phyloP scores from a whole-genome alignment of 306 rosid species.

The Lathyrus sativus region DNA sequence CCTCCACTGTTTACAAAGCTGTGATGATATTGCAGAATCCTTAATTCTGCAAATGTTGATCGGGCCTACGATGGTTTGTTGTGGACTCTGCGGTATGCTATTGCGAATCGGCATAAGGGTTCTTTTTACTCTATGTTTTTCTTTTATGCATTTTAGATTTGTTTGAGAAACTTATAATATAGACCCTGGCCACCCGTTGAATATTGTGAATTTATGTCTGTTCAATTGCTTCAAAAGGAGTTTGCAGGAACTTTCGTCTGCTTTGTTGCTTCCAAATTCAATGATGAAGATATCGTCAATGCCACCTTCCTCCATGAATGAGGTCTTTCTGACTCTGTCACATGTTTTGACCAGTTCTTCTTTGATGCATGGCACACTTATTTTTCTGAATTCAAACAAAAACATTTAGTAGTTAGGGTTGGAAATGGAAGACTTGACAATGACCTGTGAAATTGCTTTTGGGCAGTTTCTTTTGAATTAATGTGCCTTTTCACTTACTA shows the following conservation, averaged over 20 bases:
- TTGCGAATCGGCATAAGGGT: conserved; percentile 27
- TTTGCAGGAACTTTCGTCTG: conserved; percentile 82
- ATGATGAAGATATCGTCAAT: conserved; percentile 43
- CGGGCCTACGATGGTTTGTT: conserved; percentile 80
- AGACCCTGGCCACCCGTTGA: conserved; percentile 26
- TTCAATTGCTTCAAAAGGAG: conserved; percentile 61
- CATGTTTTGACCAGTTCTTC: conserved; percentile 24
- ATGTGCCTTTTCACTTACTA: conserved; percentile 10
- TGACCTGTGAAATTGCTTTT: conserved; percentile 7
- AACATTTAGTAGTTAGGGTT: conserved; percentile 22
- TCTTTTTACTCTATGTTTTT: conserved; percentile 32
- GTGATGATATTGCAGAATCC: conserved; percentile 65
- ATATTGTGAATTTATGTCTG: conserved; percentile 43
- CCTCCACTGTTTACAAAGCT: conserved; percentile 33
- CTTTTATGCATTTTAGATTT: conserved; percentile 29
- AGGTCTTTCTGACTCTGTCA: conserved; percentile 50
- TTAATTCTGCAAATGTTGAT: conserved; percentile 78
- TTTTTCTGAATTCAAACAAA: conserved; percentile 23
- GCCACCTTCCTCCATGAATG: conserved; percentile 49
- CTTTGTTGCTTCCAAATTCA: conserved; percentile 59
- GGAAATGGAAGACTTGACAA: conserved; percentile 22
- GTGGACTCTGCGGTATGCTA: conserved; percentile 84
- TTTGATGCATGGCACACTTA: conserved; percentile 14
- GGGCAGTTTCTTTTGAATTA: conserved; percentile 14
- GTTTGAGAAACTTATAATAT: conserved; percentile 28